Base-by-base conservation (phyloP, 805 yeast species). In the Jamesozyma lodderae region DNA sequence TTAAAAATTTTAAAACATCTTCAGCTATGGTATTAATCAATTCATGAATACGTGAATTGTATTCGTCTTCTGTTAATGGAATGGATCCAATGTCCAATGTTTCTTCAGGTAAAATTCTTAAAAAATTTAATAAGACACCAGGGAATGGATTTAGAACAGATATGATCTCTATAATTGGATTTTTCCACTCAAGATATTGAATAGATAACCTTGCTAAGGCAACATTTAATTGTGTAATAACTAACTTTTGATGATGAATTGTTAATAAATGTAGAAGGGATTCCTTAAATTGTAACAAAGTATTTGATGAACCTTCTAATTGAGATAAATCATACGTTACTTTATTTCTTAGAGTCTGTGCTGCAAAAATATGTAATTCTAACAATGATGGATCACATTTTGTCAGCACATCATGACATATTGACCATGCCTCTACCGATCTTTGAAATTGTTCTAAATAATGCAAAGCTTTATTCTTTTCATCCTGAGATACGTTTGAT, bases 41-140 rank as follows among this genome's bases (percentile, higher is more conserved):
- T 41, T 73, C 74, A 32, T 68, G 64, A 2, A 82, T 75, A 53
- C 96, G 73, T 1, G 57, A 46, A 38, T 73, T 69, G 52, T 81
- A 81, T 55, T 90, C 95, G 33, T 81, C 88, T 55, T 83, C 92
- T 4, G 86, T 75, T 45, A 90, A 66, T 14, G 88, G 80, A 1
- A 92, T 75, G 41, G 77, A 77, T 47, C 80, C 82, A 36, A 79
- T 76, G 49, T 82, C 94, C 31, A 79, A 62, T 31, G 87, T 70
- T 61, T 92, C 98, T 58, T 92, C 97, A 1, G 99, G 98, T 40
- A 92, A 64, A 36, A 92, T 79, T 55, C 78, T 79, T 45, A 92
- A 70, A 52, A 90, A 87, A 53, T 84, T 94, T 40, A 94, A 66
- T 31, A 90, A 57, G 18, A 51, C 35, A 75, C 59, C 38, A 59